Percentiles rank a stretch among this genome's conserved stretches.
Conservation (phyloP, 176 grass and related monocot genomes). For the Thalia dealbata region DNA sequence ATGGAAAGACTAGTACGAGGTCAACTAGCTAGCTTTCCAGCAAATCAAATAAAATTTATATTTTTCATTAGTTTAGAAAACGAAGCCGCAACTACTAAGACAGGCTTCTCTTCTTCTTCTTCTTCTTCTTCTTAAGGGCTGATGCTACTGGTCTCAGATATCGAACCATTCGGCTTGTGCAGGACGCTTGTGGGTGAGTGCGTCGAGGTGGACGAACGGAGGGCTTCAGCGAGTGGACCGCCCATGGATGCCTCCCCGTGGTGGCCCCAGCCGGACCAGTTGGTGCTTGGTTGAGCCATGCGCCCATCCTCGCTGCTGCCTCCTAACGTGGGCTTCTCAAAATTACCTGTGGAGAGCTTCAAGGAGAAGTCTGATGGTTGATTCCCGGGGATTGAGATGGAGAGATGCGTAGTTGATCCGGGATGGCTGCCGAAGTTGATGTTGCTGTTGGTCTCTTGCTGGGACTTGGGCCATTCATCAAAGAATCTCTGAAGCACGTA, state of each 20-base stretch:
- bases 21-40: background rate
- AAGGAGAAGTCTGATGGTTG: slow-evolving; percentile 19
- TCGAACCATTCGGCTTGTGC: slow-evolving; percentile 7
- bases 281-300: background rate
- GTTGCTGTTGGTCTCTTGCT: background rate
- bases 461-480: slow-evolving; percentile 14
- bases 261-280: slow-evolving; percentile 3
- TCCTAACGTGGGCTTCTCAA: background rate
- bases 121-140: slow-evolving; percentile 4
- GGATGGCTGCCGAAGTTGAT: background rate
- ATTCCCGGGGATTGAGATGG: background rate
- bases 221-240: slow-evolving; percentile 20
- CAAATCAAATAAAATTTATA: background rate
- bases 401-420: slow-evolving; percentile 1
- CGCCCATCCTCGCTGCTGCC: background rate
- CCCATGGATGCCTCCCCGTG: slow-evolving; percentile 15
- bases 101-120: too few species aligned
- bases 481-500: slow-evolving; percentile 19
- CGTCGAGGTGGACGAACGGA: slow-evolving; percentile 5
- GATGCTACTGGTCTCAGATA: slow-evolving; percentile 16
- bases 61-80: background rate
- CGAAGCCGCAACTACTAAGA: background rate
- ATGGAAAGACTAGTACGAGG: background rate
- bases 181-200: slow-evolving; percentile 15
- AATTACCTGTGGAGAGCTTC: slow-evolving; percentile 14